phyloP scores from a whole-genome alignment of 106 monocot species.

The Dendrobium officinale region DNA sequence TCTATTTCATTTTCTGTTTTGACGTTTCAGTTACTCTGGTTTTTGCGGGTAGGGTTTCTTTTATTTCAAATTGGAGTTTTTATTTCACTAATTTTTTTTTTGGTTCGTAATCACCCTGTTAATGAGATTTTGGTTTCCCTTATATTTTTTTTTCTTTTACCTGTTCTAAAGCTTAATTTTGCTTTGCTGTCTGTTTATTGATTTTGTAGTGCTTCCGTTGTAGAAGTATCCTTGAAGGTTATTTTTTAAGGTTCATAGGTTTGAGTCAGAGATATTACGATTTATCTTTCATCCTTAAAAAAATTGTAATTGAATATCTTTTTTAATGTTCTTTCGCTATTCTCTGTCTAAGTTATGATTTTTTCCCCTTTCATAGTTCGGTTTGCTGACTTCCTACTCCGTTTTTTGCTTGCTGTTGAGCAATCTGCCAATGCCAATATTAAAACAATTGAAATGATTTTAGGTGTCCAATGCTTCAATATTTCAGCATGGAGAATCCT shows the following conservation, averaged over 20 bases:
- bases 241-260: too few relatives aligned
- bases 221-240: too few relatives aligned
- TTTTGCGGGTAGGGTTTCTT: background rate
- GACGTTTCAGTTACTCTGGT: background rate
- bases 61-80: background rate
- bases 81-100: background rate
- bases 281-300: too few relatives aligned
- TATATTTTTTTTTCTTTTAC: too few relatives aligned
- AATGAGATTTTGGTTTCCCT: too few relatives aligned
- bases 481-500: slow-evolving; percentile 43
- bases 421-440: background rate
- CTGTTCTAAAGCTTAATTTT: background rate
- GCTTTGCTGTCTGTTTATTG: background rate
- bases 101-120: too few relatives aligned
- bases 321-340: background rate
- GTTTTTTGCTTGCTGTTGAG: background rate
- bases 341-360: background rate
- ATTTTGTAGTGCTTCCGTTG: background rate
- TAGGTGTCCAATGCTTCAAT: slow-evolving; percentile 48
- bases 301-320: background rate
- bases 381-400: background rate
- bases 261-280: too few relatives aligned
- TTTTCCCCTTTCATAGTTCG: background rate
- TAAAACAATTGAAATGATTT: background rate
- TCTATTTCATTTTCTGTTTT: too few relatives aligned